phyloP scores from a whole-genome alignment of 2,329 filamentous ascomycete species.

The Chaetomiaceae sp. region DNA sequence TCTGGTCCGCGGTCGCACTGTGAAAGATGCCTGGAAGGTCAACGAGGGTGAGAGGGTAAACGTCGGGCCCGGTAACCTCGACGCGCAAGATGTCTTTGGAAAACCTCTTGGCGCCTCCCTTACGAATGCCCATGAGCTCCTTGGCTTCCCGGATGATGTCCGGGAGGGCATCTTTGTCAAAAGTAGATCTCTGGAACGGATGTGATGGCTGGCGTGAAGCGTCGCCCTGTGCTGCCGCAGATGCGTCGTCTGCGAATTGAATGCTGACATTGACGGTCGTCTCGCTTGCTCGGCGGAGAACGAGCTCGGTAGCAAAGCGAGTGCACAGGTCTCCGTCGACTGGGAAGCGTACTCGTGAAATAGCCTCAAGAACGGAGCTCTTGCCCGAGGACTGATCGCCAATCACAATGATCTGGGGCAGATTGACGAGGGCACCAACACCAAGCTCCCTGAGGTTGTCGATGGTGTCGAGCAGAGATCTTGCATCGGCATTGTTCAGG shows the following conservation, averaged over 20 bases:
- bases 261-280: constrained; percentile 17
- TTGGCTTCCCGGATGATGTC: constrained; percentile 38
- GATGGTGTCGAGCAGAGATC: constrained; percentile 20
- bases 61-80: constrained; percentile 43
- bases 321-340: constrained; percentile 21
- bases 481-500: constrained; percentile 1
- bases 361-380: constrained; percentile 24
- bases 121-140: constrained; percentile 44
- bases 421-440: constrained; percentile 11
- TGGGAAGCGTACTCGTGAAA: constrained; percentile 22
- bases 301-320: constrained; percentile 25
- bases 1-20: constrained; percentile 41
- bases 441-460: constrained; percentile 14
- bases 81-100: constrained; percentile 27
- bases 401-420: constrained; percentile 24
- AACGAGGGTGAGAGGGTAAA: constrained; percentile 53
- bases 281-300: constrained; percentile 13
- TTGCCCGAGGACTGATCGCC: constrained; percentile 24
- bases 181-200: constrained; percentile 15
- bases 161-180: constrained; percentile 29
- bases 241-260: constrained; percentile 3
- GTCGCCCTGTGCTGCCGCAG: background rate
- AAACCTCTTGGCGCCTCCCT: constrained; percentile 7
- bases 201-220: background rate
- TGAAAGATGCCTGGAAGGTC: constrained; percentile 55